Percentiles rank a stretch among this genome's conserved stretches.
phyloP scores from a whole-genome alignment of 495 filamentous ascomycete genomes.

The Tetracladium marchalianum region DNA sequence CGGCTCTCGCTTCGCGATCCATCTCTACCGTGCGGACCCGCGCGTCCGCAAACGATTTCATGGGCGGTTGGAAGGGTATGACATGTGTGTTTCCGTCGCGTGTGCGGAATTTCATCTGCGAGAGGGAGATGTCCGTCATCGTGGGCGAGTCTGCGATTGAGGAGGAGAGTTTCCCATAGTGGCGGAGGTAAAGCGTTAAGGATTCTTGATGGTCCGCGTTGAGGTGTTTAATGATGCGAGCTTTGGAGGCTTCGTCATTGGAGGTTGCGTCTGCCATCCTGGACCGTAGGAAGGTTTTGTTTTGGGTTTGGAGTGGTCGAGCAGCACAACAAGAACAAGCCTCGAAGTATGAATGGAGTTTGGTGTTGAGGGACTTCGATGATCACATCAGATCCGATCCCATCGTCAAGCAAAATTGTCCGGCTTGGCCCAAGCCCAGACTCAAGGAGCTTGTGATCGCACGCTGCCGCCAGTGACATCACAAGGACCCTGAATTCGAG shows the following conservation, averaged over 20 bases:
- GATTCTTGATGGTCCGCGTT: conserved; percentile 60
- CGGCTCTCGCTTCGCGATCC: conserved; percentile 45
- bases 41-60: conserved; percentile 46
- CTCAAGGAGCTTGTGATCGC: too few relatives aligned
- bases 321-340: too few relatives aligned
- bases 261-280: conserved; percentile 10
- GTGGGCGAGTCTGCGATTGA: conserved; percentile 28
- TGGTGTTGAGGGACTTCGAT: too few relatives aligned
- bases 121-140: conserved; percentile 46
- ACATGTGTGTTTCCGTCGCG: conserved; percentile 28
- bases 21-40: conserved; percentile 55
- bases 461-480: too few relatives aligned
- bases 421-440: too few relatives aligned
- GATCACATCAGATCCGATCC: too few relatives aligned
- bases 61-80: conserved; percentile 51
- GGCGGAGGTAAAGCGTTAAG: conserved; percentile 50
- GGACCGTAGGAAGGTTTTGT: background rate
- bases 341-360: too few relatives aligned
- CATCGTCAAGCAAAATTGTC: too few relatives aligned
- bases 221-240: conserved; percentile 65
- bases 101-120: conserved; percentile 38
- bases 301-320: too few relatives aligned
- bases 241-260: conserved; percentile 33
- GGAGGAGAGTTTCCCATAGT: conserved; percentile 32
- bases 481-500: too few relatives aligned